These are phyloP conservation scores for Leishmania lainsoni DNA, from an alignment of 208 protist species.

Conservation along the genomic window DNA sequence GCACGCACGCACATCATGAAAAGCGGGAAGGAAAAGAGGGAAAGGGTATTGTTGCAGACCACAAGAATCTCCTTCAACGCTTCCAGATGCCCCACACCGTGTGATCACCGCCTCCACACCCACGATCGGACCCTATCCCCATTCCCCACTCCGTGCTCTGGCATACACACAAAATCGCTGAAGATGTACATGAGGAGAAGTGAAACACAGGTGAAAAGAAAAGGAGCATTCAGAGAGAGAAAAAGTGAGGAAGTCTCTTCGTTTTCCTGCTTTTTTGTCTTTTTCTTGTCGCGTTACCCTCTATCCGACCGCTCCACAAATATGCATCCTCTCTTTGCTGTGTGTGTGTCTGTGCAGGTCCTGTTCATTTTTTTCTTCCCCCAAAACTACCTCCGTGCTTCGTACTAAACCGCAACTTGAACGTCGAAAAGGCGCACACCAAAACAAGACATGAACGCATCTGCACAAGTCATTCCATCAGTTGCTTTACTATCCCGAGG, in stretches of 20 bases:
- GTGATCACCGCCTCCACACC: background rate
- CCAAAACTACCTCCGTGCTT: background rate
- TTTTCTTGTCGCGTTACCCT: background rate
- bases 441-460: background rate
- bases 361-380: no score
- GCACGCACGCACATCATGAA: background rate
- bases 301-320: background rate
- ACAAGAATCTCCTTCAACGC: background rate
- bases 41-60: background rate
- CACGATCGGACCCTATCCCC: background rate
- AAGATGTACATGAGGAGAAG: background rate
- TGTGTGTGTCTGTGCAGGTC: background rate
- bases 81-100: background rate
- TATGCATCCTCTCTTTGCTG: background rate
- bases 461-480: background rate
- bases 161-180: constrained; percentile 1
- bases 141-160: background rate
- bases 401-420: background rate
- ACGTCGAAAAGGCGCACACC: background rate
- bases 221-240: background rate
- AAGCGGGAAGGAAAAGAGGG: constrained; percentile 1
- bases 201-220: background rate
- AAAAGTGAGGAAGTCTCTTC: background rate
- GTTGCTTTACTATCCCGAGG: background rate
- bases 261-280: no score